phyloP scores from a whole-genome alignment of 345 rosid species.

The Populus ilicifolia region DNA sequence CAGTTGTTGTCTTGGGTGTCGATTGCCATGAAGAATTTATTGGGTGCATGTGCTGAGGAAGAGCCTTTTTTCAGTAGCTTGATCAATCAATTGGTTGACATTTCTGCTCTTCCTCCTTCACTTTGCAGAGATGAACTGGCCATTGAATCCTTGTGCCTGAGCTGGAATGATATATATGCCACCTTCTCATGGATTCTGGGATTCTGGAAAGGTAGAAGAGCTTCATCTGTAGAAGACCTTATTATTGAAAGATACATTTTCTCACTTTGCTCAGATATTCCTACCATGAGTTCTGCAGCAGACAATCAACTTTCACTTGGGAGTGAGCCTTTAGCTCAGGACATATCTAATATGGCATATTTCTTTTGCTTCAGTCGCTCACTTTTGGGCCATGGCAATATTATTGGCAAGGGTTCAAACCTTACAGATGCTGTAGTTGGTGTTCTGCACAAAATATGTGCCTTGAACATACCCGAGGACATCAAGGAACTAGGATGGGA shows the following conservation, averaged over 20 bases:
- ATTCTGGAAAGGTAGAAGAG: slow-evolving; percentile 71
- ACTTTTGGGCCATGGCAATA: slow-evolving; percentile 42
- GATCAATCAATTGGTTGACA: slow-evolving; percentile 66
- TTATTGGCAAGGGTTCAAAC: slow-evolving; percentile 34
- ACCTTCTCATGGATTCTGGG: slow-evolving; percentile 62
- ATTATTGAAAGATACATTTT: slow-evolving; percentile 85
- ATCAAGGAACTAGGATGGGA: slow-evolving; percentile 73
- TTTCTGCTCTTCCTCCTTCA: slow-evolving; percentile 53
- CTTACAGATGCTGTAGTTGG: slow-evolving; percentile 42
- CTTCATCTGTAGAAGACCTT: slow-evolving; percentile 68
- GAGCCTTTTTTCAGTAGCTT: slow-evolving; percentile 48
- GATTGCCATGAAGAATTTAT: slow-evolving; percentile 44
- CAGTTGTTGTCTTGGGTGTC: slow-evolving; percentile 70
- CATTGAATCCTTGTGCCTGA: slow-evolving; percentile 45
- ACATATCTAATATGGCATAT: slow-evolving; percentile 40
- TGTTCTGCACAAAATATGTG: slow-evolving; percentile 45
- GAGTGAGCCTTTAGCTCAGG: slow-evolving; percentile 40
- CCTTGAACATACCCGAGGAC: slow-evolving; percentile 37
- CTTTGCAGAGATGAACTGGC: slow-evolving; percentile 47
- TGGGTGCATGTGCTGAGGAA: slow-evolving; percentile 53
- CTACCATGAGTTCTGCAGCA: slow-evolving; percentile 31
- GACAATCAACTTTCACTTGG: slow-evolving; percentile 37
- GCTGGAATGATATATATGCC: slow-evolving; percentile 46
- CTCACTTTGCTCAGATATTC: slow-evolving; percentile 76
- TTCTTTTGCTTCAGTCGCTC: slow-evolving; percentile 59